Conservation (phyloP, 2,329 filamentous ascomycete genomes). For the Aspergillus bombycis region DNA sequence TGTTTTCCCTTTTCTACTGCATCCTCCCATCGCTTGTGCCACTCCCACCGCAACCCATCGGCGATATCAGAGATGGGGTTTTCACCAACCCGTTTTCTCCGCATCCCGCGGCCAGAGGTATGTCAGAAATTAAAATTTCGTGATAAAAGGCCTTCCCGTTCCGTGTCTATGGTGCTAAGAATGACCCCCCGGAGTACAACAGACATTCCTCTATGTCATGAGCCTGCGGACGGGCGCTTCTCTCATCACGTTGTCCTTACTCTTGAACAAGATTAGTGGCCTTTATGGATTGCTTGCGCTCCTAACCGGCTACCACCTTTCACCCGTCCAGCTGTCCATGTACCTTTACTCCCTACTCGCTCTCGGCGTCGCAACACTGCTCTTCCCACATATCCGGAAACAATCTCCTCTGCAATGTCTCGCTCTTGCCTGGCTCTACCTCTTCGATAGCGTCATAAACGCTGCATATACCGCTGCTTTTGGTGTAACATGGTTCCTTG, state of each 20-base stretch:
- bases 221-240: conserved; percentile 85
- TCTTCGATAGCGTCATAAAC: conserved; percentile 81
- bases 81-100: conserved; percentile 45
- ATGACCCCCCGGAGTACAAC: conserved; percentile 10
- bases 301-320: conserved; percentile 82
- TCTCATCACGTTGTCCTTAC: conserved; percentile 77
- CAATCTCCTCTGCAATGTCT: conserved; percentile 79
- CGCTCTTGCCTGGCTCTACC: conserved; percentile 81
- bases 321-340: conserved; percentile 81
- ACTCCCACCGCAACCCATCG: conserved; percentile 9
- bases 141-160: not conserved
- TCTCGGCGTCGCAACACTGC: conserved; percentile 67
- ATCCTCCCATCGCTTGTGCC: conserved; percentile 10
- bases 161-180: not conserved
- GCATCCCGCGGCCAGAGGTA: conserved; percentile 55
- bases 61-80: conserved; percentile 39
- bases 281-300: conserved; percentile 88
- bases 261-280: conserved; percentile 91
- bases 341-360: conserved; percentile 83
- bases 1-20: conserved; percentile 15
- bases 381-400: conserved; percentile 78
- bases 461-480: conserved; percentile 80
- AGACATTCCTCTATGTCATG: conserved; percentile 86
- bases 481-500: conserved; percentile 81
- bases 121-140: conserved; percentile 16